phyloP scores from a whole-genome alignment of 164 flowering plant genomes.

The Dillenia turbinata region DNA sequence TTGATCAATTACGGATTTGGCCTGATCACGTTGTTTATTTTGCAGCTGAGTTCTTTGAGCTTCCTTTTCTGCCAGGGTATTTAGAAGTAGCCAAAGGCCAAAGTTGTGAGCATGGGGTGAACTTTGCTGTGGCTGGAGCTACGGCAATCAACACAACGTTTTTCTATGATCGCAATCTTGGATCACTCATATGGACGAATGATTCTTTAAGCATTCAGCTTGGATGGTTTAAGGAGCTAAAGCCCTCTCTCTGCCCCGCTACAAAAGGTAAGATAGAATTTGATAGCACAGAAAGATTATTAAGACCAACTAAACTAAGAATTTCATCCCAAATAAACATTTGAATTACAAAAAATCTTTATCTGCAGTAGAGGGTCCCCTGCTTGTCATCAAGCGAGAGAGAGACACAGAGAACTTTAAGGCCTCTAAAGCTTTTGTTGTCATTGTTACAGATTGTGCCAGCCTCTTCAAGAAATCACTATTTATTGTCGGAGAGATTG shows the following conservation, averaged over 20 bases:
- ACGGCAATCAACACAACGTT: conserved; percentile 40
- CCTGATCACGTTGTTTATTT: background rate
- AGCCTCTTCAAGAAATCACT: background rate
- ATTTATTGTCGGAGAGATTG: conserved; percentile 2
- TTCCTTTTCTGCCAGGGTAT: conserved; percentile 46
- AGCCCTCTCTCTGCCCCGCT: conserved; percentile 33
- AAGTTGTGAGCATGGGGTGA: conserved; percentile 31
- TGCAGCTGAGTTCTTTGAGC: conserved; percentile 37
- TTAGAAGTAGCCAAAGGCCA: conserved; percentile 15
- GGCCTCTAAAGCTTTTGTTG: background rate
- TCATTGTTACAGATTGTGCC: background rate
- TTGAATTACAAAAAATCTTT: too few species aligned
- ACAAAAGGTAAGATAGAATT: conserved; percentile 20
- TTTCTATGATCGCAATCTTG: conserved; percentile 16
- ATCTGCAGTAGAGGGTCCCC: too few species aligned
- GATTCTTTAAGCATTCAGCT: conserved; percentile 39
- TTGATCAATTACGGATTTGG: background rate
- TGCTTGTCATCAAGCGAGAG: too few species aligned
- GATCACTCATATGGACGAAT: conserved; percentile 22
- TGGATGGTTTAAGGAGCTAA: conserved; percentile 42
- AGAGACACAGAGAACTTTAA: too few species aligned
- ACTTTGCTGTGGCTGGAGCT: conserved; percentile 59
- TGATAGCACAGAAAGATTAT: too few species aligned
- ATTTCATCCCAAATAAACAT: too few species aligned
- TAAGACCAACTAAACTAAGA: too few species aligned